phyloP scores from a whole-genome alignment of 306 rosid genomes.

The Leucaena leucocephala region DNA sequence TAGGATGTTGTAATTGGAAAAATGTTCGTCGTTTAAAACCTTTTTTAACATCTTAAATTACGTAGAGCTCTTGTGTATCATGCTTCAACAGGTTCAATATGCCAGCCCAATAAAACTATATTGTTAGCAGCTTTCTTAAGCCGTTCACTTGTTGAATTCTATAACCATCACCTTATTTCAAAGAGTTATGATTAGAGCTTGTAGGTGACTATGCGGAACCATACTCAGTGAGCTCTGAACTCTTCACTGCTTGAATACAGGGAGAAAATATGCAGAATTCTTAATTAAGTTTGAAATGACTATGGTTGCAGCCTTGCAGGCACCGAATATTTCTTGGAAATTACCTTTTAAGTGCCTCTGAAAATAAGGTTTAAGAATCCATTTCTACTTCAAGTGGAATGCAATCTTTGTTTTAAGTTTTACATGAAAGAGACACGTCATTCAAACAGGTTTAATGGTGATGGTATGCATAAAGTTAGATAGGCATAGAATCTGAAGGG shows the following conservation, averaged over 20 bases:
- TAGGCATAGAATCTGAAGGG: neutral
- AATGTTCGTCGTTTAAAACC: neutral
- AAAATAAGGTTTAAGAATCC: too few species aligned
- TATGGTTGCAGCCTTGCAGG: constrained; percentile 9
- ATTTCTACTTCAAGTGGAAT: too few species aligned
- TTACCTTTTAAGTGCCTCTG: too few species aligned
- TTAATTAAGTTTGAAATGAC: constrained; percentile 2
- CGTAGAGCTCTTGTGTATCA: neutral
- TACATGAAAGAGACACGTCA: neutral
- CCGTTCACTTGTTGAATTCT: constrained; percentile 14
- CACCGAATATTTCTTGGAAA: too few species aligned
- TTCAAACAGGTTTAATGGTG: neutral
- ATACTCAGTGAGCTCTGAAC: neutral
- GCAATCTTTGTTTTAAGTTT: too few species aligned
- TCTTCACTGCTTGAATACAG: neutral
- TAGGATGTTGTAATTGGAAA: neutral
- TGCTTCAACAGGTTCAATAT: neutral
- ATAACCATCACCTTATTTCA: neutral
- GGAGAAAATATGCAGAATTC: constrained; percentile 12
- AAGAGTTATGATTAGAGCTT: neutral
- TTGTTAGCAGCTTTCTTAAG: neutral
- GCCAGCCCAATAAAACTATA: neutral
- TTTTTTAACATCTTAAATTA: neutral
- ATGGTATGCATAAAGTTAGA: neutral
- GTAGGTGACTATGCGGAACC: neutral